Evolutionary conservation across 441 rosid species (phyloP).

Genomic region (Geranium incanum): DNA sequence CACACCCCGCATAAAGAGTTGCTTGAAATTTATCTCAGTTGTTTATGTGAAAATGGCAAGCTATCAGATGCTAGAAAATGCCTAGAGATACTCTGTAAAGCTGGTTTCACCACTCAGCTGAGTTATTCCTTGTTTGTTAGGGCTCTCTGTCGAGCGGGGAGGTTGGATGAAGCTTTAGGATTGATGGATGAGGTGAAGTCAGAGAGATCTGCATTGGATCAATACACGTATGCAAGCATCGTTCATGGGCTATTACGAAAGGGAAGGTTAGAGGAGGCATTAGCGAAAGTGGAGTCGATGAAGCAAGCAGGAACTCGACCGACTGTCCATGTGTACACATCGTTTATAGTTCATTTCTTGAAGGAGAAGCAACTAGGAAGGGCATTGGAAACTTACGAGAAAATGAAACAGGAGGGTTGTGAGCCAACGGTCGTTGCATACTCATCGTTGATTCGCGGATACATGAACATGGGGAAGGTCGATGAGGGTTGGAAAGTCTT

Average conservation of each 20-base stretch:
- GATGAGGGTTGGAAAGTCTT: conserved; percentile 55
- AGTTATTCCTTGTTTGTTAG: conserved; percentile 55
- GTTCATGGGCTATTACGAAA: conserved; percentile 47
- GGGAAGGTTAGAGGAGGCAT: conserved; percentile 49
- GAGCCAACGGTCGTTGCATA: conserved; percentile 58
- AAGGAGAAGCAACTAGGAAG: conserved; percentile 50
- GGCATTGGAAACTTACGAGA: conserved; percentile 37
- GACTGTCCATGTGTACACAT: conserved; percentile 59
- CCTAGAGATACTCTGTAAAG: conserved; percentile 33
- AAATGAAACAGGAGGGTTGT: conserved; percentile 50
- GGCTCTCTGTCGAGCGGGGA: conserved; percentile 66
- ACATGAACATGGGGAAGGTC: conserved; percentile 39
- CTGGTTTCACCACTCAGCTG: conserved; percentile 47
- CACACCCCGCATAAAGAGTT: conserved; percentile 52
- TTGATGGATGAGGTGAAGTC: conserved; percentile 31
- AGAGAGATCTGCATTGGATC: conserved; percentile 41
- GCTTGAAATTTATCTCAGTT: conserved; percentile 48
- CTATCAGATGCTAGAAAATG: conserved; percentile 50
- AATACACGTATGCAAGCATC: conserved; percentile 52
- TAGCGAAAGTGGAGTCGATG: conserved; percentile 57
- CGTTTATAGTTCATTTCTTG: conserved; percentile 55
- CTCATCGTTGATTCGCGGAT: conserved; percentile 60
- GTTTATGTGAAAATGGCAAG: conserved; percentile 54
- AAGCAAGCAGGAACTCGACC: conserved; percentile 48
- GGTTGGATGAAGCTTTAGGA: conserved; percentile 52